Conservation (phyloP, 139 green algal genomes). For the Eudorina sp. region DNA sequence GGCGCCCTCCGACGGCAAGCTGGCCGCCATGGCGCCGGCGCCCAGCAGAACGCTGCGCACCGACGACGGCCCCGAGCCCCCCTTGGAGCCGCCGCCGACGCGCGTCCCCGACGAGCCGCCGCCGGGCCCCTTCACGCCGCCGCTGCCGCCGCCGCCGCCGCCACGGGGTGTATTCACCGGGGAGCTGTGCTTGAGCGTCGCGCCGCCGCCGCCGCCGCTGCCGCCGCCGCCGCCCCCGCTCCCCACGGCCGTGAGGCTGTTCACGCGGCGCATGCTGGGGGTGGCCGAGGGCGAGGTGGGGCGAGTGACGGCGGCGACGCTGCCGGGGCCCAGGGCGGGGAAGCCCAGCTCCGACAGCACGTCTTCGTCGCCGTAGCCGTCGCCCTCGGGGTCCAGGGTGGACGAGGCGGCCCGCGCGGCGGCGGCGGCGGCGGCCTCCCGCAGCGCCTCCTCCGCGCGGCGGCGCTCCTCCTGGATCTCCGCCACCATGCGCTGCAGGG, state of each 20-base stretch:
- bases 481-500: neutral
- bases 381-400: neutral
- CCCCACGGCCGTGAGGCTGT: too few species aligned
- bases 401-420: neutral
- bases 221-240: neutral
- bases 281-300: neutral
- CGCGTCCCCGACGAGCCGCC: neutral
- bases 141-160: neutral
- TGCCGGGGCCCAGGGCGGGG: neutral
- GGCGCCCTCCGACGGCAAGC: neutral
- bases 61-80: neutral
- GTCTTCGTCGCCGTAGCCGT: neutral
- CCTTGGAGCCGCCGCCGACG: neutral
- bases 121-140: neutral
- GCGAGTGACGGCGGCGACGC: neutral
- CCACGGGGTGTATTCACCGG: neutral
- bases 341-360: slow-evolving; percentile 12
- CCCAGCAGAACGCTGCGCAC: neutral
- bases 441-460: neutral
- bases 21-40: neutral
- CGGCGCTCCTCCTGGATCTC: slow-evolving; percentile 10
- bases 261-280: neutral
- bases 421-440: neutral
- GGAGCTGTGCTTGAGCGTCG: neutral
- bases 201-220: neutral